A percentile compares a stretch with the other conserved stretches of the same genome.
Evolutionary conservation across 257 asterid genomes (phyloP).

Genomic region (Pogostemon cablin): DNA sequence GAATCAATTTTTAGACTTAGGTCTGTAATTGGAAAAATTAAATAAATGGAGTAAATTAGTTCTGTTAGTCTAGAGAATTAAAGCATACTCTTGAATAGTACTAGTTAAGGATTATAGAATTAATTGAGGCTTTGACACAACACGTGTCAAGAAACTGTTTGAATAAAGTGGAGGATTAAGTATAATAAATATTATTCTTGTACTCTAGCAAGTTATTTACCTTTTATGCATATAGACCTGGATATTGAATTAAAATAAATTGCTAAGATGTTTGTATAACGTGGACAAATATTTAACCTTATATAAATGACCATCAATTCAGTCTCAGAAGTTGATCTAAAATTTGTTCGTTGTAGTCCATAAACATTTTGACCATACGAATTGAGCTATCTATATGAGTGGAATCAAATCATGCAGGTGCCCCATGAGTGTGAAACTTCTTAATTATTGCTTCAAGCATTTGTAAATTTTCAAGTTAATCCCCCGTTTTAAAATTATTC

Average conservation of each 20-base stretch:
- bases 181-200: not conserved
- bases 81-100: constrained; percentile 8
- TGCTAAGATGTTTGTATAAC: constrained; percentile 7
- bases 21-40: not conserved
- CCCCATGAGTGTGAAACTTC: not conserved
- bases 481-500: no score
- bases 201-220: not conserved
- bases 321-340: constrained; percentile 9
- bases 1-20: constrained; percentile 16
- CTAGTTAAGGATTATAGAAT: not conserved
- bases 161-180: constrained; percentile 12
- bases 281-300: not conserved
- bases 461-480: no score
- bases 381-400: not conserved
- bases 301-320: not conserved
- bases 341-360: not conserved
- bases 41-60: not conserved
- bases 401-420: not conserved
- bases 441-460: not conserved
- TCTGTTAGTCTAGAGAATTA: constrained; percentile 1
- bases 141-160: not conserved
- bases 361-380: not conserved
- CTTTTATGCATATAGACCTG: constrained; percentile 6
- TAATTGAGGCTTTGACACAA: constrained; percentile 4
- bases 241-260: not conserved